Percentiles rank a stretch among this genome's conserved stretches.
phyloP scores from a whole-genome alignment of 2,329 filamentous ascomycete genomes.

The Alternaria sp. region DNA sequence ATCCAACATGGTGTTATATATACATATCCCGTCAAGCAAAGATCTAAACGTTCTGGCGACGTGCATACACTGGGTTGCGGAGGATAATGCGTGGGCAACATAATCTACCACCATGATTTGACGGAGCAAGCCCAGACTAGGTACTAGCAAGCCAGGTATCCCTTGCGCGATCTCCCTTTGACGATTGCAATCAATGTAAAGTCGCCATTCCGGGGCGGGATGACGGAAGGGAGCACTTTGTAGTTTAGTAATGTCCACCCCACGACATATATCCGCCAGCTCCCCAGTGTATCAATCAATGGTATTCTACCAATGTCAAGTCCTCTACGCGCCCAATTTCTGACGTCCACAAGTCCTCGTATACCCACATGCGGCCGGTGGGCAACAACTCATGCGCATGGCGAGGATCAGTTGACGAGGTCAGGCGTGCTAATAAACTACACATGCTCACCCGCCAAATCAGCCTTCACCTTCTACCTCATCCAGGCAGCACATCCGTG shows the following conservation, averaged over 20 bases:
- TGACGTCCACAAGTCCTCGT: not conserved
- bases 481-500: not conserved
- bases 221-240: not conserved
- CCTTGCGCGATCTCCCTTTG: not conserved
- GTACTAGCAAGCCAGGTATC: not conserved
- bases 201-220: not conserved
- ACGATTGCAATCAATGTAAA: not conserved
- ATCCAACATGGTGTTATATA: not conserved
- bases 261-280: not conserved
- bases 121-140: not conserved
- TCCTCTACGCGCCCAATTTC: not conserved
- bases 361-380: not conserved
- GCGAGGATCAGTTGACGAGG: not conserved
- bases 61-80: not conserved
- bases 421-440: not conserved
- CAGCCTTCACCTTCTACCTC: not conserved
- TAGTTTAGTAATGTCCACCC: not conserved
- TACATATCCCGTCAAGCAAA: not conserved
- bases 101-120: not conserved
- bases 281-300: not conserved
- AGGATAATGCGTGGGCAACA: not conserved
- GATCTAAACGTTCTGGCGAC: not conserved
- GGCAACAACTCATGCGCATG: not conserved
- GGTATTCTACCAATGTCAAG: not conserved
- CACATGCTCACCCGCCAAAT: not conserved